Evolutionary conservation across 768 basidiomycete genomes (phyloP).

Genomic region (Mycena rebaudengoi): DNA sequence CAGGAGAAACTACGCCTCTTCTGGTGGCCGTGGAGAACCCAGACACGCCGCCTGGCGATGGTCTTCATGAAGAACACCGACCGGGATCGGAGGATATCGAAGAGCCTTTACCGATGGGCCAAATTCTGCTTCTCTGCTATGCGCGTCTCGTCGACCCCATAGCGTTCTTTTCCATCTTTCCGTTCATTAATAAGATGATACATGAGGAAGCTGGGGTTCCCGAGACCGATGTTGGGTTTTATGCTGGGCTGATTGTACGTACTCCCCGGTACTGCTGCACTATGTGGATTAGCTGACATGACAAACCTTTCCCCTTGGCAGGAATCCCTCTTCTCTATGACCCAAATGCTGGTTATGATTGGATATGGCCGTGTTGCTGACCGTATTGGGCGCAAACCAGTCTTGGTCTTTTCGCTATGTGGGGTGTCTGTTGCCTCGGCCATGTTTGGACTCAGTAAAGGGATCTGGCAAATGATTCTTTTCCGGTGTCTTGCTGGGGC

Average conservation of each 20-base stretch:
- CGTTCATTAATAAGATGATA: conserved; percentile 14
- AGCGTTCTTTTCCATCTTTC: conserved; percentile 16
- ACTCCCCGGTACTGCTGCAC: not conserved
- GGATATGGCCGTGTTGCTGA: conserved; percentile 13
- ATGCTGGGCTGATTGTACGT: conserved; percentile 11
- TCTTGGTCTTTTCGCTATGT: conserved; percentile 12
- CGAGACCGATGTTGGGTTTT: conserved; percentile 11
- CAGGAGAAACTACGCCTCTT: conserved; percentile 11
- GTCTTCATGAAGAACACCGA: not conserved
- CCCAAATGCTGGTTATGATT: conserved; percentile 11
- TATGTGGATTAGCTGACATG: not conserved
- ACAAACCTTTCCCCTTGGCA: not conserved
- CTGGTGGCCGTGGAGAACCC: conserved; percentile 1
- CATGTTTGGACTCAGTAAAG: conserved; percentile 14
- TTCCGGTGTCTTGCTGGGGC: conserved; percentile 18
- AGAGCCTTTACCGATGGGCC: conserved; percentile 7
- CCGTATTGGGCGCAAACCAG: conserved; percentile 18
- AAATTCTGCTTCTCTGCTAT: conserved; percentile 14
- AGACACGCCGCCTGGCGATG: not conserved
- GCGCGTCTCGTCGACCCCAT: conserved; percentile 15
- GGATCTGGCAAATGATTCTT: conserved; percentile 21
- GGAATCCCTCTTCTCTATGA: conserved; percentile 11
- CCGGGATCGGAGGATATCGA: not conserved
- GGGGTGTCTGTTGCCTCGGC: conserved; percentile 14
- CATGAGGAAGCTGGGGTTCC: not conserved